Evolutionary conservation across 1,284 basidiomycete species (phyloP).

Genomic region (Wolfiporia cocos): DNA sequence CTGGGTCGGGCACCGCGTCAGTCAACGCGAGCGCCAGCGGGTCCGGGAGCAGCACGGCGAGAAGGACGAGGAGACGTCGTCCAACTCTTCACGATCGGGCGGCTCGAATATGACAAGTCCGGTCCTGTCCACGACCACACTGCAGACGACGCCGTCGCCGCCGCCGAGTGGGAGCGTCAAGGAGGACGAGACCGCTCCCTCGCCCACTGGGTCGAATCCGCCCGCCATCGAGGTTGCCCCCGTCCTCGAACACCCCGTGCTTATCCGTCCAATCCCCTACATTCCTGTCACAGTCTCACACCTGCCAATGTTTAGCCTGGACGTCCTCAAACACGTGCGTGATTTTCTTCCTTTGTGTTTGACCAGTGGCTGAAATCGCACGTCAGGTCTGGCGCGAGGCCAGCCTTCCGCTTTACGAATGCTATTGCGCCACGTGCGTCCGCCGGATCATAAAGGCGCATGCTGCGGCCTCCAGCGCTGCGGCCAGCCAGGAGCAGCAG

Average conservation of each 20-base stretch:
- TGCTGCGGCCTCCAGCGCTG: slow-evolving; percentile 28
- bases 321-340: slow-evolving; percentile 52
- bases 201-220: slow-evolving; percentile 20
- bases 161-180: slow-evolving; percentile 40
- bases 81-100: slow-evolving; percentile 39
- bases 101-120: slow-evolving; percentile 62
- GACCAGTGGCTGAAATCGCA: slow-evolving; percentile 1
- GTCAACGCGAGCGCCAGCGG: slow-evolving; percentile 24
- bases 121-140: slow-evolving; percentile 64
- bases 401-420: slow-evolving; percentile 62
- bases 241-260: slow-evolving; percentile 46
- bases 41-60: slow-evolving; percentile 26
- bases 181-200: slow-evolving; percentile 26
- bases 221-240: slow-evolving; percentile 45
- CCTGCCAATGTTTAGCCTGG: slow-evolving; percentile 54
- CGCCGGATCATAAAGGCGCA: slow-evolving; percentile 47
- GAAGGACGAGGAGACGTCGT: slow-evolving; percentile 38
- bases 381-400: slow-evolving; percentile 66
- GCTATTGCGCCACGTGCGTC: slow-evolving; percentile 64
- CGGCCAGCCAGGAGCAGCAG: slow-evolving; percentile 12
- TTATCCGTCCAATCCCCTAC: slow-evolving; percentile 61
- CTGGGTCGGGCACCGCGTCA: slow-evolving; percentile 46
- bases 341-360: slow-evolving; percentile 2
- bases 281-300: slow-evolving; percentile 55
- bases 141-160: slow-evolving; percentile 70